Evolutionary conservation across 2,329 filamentous ascomycete species (phyloP).

Genomic region (Verruconis gallopava): DNA sequence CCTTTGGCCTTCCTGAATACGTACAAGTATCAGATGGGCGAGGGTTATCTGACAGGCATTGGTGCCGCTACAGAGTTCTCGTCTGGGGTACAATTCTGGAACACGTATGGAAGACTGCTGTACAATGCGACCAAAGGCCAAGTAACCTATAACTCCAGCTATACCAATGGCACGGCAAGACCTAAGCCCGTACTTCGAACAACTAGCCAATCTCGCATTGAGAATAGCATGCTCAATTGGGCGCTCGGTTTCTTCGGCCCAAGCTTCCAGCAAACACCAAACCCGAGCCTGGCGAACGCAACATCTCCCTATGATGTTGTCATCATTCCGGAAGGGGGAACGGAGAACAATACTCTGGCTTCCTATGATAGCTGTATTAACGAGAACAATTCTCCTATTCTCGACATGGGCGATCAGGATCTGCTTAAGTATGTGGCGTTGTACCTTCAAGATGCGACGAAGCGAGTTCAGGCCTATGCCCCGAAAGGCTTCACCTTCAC

Average conservation of each 20-base stretch:
- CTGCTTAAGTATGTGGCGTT: constrained; percentile 32
- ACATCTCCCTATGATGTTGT: constrained; percentile 35
- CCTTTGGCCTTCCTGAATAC: constrained; percentile 40
- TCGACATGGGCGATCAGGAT: constrained; percentile 29
- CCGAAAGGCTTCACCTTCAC: constrained; percentile 37
- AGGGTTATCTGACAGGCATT: constrained; percentile 33
- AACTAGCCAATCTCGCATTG: constrained; percentile 40
- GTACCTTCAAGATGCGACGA: constrained; percentile 34
- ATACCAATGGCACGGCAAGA: constrained; percentile 33
- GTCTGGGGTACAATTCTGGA: constrained; percentile 40
- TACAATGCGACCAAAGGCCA: constrained; percentile 38
- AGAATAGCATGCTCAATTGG: constrained; percentile 42
- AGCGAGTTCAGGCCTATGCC: constrained; percentile 34
- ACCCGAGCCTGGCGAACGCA: constrained; percentile 28
- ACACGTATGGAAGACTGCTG: constrained; percentile 41
- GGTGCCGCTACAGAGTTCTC: constrained; percentile 39
- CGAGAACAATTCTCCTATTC: constrained; percentile 21
- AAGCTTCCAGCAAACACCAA: constrained; percentile 26
- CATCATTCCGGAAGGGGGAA: constrained; percentile 37
- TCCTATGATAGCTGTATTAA: constrained; percentile 37
- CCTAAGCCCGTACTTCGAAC: constrained; percentile 40
- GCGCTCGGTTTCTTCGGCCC: constrained; percentile 40
- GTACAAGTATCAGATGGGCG: constrained; percentile 39
- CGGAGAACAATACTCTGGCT: constrained; percentile 41
- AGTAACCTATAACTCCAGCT: constrained; percentile 34